These are phyloP conservation scores for Leishmania braziliensis DNA, from an alignment of 208 protist species.

Conservation along the genomic window DNA sequence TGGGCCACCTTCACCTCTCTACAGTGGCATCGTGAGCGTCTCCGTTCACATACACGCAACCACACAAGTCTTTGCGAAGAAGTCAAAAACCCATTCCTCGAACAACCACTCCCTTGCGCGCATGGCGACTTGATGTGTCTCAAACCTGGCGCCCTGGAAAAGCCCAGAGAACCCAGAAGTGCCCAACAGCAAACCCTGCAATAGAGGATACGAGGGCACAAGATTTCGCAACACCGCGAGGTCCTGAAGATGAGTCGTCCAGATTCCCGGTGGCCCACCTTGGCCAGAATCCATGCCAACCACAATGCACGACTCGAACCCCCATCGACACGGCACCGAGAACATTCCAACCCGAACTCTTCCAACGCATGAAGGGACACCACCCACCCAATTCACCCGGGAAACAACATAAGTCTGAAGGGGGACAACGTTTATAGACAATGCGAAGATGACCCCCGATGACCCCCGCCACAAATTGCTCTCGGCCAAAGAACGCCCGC, in stretches of 20 bases:
- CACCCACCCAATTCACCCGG: too few species aligned
- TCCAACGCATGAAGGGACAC: too few species aligned
- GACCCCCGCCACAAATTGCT: too few species aligned
- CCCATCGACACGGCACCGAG: too few species aligned
- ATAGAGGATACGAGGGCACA: not conserved
- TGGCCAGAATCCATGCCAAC: too few species aligned
- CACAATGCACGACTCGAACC: too few species aligned
- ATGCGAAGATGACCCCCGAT: too few species aligned
- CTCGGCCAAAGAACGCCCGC: too few species aligned
- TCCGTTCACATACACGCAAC: not conserved
- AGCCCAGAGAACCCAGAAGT: not conserved
- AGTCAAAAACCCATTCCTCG: not conserved
- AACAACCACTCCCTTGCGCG: not conserved
- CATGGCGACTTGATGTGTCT: not conserved
- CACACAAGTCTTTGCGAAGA: not conserved
- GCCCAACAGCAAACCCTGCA: not conserved
- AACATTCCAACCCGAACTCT: too few species aligned
- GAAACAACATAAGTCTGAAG: too few species aligned
- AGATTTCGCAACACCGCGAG: not conserved
- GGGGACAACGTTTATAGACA: too few species aligned
- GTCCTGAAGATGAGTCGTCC: not conserved
- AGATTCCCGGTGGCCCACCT: not conserved
- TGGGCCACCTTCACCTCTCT: not conserved
- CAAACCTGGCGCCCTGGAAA: not conserved
- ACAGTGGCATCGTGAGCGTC: not conserved